Evolutionary conservation across 768 basidiomycete species (phyloP).

Genomic region (Mycena polygramma): DNA sequence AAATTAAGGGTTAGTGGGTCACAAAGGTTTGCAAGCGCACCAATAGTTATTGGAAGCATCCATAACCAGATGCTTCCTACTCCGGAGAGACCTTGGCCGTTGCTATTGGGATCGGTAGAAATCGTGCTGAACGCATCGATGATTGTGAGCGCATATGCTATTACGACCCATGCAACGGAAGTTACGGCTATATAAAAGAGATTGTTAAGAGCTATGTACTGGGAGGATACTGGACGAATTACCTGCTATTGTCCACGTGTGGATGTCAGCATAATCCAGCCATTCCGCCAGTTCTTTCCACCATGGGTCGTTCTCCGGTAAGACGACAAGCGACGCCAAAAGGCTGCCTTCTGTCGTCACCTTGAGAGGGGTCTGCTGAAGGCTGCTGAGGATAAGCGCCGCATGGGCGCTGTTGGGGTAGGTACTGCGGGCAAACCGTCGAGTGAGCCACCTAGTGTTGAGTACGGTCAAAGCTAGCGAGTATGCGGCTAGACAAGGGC

Average conservation of each 20-base stretch:
- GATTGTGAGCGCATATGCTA: slow-evolving; percentile 58
- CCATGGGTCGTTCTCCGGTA: slow-evolving; percentile 57
- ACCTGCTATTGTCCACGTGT: slow-evolving; percentile 53
- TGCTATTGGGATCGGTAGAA: slow-evolving; percentile 41
- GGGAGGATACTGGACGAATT: slow-evolving; percentile 42
- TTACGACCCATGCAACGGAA: slow-evolving; percentile 58
- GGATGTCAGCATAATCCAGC: slow-evolving; percentile 51
- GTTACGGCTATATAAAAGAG: slow-evolving; percentile 44
- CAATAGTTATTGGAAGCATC: slow-evolving; percentile 56
- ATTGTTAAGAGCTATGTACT: too few relatives aligned
- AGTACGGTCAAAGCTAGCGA: slow-evolving; percentile 58
- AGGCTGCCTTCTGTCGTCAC: slow-evolving; percentile 44
- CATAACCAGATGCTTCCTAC: slow-evolving; percentile 59
- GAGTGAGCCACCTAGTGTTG: slow-evolving; percentile 58
- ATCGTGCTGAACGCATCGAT: slow-evolving; percentile 49
- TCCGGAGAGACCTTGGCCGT: slow-evolving; percentile 47
- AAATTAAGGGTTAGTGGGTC: too few relatives aligned
- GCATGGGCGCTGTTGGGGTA: slow-evolving; percentile 50
- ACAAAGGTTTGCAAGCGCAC: not conserved
- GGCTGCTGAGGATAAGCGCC: slow-evolving; percentile 50
- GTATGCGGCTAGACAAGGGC: slow-evolving; percentile 59
- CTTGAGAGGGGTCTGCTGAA: slow-evolving; percentile 58
- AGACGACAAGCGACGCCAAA: slow-evolving; percentile 57
- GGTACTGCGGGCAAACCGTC: slow-evolving; percentile 44
- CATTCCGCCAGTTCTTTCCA: slow-evolving; percentile 50